Conservation (phyloP, 2,329 filamentous ascomycete species). For the Sporothrix pseudoabietina region DNA sequence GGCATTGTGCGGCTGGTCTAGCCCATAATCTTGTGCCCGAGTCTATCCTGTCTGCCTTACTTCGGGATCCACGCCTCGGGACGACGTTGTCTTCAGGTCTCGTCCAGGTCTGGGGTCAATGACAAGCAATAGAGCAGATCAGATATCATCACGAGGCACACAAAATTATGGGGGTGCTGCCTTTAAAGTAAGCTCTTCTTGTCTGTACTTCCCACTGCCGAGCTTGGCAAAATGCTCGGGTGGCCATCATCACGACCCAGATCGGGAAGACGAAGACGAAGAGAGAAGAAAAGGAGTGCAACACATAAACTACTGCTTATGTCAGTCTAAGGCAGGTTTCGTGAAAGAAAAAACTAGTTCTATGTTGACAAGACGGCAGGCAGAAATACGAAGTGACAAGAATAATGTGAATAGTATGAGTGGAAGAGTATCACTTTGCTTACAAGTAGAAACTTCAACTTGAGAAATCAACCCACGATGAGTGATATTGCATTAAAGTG, state of each 20-base stretch:
- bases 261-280: not conserved
- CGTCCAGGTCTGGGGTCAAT: not conserved
- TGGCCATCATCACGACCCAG: constrained; percentile 1
- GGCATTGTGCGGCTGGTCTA: not conserved
- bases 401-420: not conserved
- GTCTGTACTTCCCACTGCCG: constrained; percentile 6
- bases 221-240: not conserved
- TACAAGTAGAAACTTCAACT: too few relatives aligned
- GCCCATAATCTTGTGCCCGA: not conserved
- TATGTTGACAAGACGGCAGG: constrained; percentile 2
- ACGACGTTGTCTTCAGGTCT: not conserved
- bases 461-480: not conserved
- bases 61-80: not conserved
- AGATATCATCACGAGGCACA: not conserved
- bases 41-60: constrained; percentile 4
- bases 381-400: constrained; percentile 19
- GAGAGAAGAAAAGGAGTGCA: not conserved
- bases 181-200: not conserved
- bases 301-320: not conserved
- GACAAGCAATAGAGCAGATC: not conserved
- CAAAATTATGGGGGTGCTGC: not conserved
- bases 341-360: not conserved
- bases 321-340: not conserved
- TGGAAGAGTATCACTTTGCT: not conserved
- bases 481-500: not conserved